phyloP scores from a whole-genome alignment of 1,139 yeast genomes.

The Suhomyces kunorum region DNA sequence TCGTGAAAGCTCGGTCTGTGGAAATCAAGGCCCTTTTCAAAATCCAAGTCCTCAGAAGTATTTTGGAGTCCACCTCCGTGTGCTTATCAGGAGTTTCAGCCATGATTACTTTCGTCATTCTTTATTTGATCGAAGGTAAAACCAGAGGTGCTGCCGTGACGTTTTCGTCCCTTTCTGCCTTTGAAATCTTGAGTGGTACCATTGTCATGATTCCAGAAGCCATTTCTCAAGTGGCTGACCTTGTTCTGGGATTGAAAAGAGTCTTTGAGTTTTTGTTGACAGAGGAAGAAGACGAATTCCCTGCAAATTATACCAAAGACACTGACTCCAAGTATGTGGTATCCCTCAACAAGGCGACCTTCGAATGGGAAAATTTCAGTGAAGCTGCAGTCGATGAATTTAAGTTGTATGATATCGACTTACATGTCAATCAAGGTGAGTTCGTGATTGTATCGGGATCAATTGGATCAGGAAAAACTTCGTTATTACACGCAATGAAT shows the following conservation, averaged over 20 bases:
- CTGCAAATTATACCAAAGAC: not conserved
- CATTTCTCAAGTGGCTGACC: constrained; percentile 65
- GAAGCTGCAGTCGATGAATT: not conserved
- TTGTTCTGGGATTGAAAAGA: constrained; percentile 59
- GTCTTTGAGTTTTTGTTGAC: constrained; percentile 51
- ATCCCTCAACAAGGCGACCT: constrained; percentile 51
- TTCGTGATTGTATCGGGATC: constrained; percentile 66
- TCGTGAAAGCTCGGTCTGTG: constrained; percentile 33
- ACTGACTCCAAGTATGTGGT: constrained; percentile 34
- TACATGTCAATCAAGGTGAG: constrained; percentile 55
- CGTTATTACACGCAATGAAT: constrained; percentile 59
- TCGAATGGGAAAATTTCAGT: constrained; percentile 62
- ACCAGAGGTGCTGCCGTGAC: constrained; percentile 61
- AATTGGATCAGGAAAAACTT: constrained; percentile 72
- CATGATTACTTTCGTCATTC: constrained; percentile 66
- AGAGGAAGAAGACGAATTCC: constrained; percentile 20
- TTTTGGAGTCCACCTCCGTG: constrained; percentile 55
- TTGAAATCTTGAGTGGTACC: constrained; percentile 53
- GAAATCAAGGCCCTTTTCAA: constrained; percentile 51
- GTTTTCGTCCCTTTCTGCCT: constrained; percentile 74
- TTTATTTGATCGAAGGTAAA: constrained; percentile 51
- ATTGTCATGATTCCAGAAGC: constrained; percentile 67
- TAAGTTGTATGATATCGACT: constrained; percentile 33
- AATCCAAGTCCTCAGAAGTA: constrained; percentile 56
- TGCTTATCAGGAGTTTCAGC: constrained; percentile 66